Base-by-base conservation (phyloP, 495 filamentous ascomycete species). In the Aspergillus cavernicola region DNA sequence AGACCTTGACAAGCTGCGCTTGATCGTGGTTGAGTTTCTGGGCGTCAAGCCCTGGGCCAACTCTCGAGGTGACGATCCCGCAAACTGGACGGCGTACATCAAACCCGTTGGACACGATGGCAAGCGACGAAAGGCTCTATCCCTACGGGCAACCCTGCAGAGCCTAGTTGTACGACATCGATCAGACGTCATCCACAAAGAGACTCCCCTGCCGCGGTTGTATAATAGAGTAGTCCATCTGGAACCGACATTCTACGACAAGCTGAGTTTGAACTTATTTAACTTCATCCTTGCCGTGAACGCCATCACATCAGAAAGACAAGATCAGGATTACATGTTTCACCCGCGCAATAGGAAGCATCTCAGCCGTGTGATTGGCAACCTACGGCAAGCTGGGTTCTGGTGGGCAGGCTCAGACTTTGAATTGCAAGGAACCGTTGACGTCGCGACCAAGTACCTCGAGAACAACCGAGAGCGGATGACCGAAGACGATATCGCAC, bases 241-340 rank as follows among this genome's bases (percentile, higher is more conserved):
- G 12, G 83, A 91, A 55, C 90, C 90, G 1, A 89, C 84, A 4
- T 88, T 85, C 57, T 88, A 91, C 57, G 92, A 97, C 68, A 87
- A 83, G 55, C 62, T 97, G 11, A 88, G 83, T 2, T 78, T 92
- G 22, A 97, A 96, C 60, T 70, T 93, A 2, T 96, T 97, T 62
- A 80, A 87, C 2, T 84, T 89, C 56, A 81, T 84, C 59, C 78
- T 96, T 23, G 84, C 86, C 12, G 83, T 88, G 46, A 97, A 97
- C 64, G 83, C 90, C 1, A 83, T 97, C 6, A 92, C 91, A n/a
- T 95, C 89, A 4, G 88, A 96, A 58, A 76, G 90, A 11, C 78
- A 77, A 6, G 92, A 90, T 59, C 73, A 77, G 26, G 92, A 97
- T 62, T 97, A 96, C 60, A 85, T 97, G 61, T 96, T 96, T 59